Conservation (phyloP, 441 rosid species). For the Populus trichocarpa region DNA sequence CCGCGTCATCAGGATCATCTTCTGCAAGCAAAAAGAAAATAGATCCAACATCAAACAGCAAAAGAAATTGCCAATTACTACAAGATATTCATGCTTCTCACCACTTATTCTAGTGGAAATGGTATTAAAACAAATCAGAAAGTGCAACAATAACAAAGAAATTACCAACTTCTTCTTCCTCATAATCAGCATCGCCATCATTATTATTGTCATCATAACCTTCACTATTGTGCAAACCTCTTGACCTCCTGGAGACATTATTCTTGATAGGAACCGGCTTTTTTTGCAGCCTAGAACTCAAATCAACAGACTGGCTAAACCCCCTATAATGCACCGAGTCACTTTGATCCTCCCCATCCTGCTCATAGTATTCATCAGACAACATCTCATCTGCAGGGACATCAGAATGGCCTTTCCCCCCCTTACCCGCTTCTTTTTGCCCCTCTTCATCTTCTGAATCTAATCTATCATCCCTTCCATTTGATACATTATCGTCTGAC, state of each 20-base stretch:
- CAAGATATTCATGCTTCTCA: neutral
- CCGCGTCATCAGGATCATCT: conserved; percentile 97
- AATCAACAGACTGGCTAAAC: conserved; percentile 47
- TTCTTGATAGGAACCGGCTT: conserved; percentile 37
- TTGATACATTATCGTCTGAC: conserved; percentile 55
- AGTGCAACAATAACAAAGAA: conserved; percentile 18
- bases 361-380: conserved; percentile 99
- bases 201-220: conserved; percentile 33
- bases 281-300: conserved; percentile 49
- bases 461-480: conserved; percentile 47
- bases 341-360: conserved; percentile 93
- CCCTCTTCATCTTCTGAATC: conserved; percentile 73
- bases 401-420: conserved; percentile 66
- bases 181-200: conserved; percentile 66
- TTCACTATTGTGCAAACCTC: conserved; percentile 35
- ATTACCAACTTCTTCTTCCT: conserved; percentile 84
- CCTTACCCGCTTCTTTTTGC: conserved; percentile 45
- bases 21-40: conserved; percentile 42
- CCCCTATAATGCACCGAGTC: conserved; percentile 67
- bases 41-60: conserved; percentile 9
- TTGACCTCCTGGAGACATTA: conserved; percentile 54
- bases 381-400: conserved; percentile 98
- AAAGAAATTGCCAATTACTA: conserved; percentile 16
- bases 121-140: conserved; percentile 3
- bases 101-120: neutral